Evolutionary conservation across 495 filamentous ascomycete species (phyloP).

Genomic region (Penicillium antarcticum): DNA sequence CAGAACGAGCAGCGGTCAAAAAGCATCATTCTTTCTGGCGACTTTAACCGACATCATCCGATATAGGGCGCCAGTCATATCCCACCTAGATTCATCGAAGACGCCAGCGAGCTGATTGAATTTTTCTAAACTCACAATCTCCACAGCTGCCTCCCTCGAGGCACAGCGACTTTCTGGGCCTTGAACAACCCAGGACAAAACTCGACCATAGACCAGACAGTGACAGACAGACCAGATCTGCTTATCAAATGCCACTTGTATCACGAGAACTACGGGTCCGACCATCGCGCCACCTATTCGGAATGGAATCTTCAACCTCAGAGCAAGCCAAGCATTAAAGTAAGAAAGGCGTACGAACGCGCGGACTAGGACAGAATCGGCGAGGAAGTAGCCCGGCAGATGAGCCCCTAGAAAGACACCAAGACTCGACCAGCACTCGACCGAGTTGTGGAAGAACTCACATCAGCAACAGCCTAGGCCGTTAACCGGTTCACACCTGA

Average conservation of each 20-base stretch:
- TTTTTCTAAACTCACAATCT: constrained; percentile 15
- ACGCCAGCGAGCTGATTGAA: constrained; percentile 14
- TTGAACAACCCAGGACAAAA: constrained; percentile 14
- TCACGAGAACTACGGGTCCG: constrained; percentile 19
- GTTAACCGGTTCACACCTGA: constrained; percentile 5
- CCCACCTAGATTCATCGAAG: constrained; percentile 11
- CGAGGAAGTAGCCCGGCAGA: neutral
- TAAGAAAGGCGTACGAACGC: constrained; percentile 20
- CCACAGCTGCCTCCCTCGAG: constrained; percentile 10
- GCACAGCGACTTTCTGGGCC: constrained; percentile 13
- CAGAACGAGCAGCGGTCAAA: neutral
- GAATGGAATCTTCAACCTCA: constrained; percentile 17
- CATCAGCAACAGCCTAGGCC: constrained; percentile 5
- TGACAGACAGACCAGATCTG: constrained; percentile 8
- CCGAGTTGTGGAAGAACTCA: constrained; percentile 7
- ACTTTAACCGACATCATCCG: constrained; percentile 26
- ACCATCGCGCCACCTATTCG: constrained; percentile 17
- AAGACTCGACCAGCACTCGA: constrained; percentile 11
- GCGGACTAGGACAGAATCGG: constrained; percentile 20
- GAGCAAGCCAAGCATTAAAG: constrained; percentile 2
- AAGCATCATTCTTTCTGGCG: constrained; percentile 19
- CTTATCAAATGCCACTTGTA: constrained; percentile 18
- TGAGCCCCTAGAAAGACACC: constrained; percentile 6
- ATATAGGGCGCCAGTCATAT: constrained; percentile 16
- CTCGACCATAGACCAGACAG: constrained; percentile 17